phyloP scores from a whole-genome alignment of 1,139 yeast genomes.

The Scheffersomyces cryptocercus region DNA sequence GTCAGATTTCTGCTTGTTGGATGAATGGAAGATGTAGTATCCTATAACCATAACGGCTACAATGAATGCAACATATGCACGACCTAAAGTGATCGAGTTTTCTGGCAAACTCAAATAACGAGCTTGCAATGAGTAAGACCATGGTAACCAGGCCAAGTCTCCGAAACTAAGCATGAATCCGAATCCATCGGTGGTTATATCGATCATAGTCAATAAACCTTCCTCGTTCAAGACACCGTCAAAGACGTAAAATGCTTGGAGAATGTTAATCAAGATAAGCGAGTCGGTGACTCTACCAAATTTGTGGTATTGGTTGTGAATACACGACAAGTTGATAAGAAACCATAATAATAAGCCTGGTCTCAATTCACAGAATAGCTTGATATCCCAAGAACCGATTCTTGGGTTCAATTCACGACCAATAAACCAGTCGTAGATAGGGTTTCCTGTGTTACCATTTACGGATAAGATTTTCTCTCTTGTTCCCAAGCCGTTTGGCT shows the following conservation, averaged over 20 bases:
- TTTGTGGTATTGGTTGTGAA: constrained; percentile 74
- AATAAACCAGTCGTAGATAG: constrained; percentile 90
- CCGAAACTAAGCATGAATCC: constrained; percentile 97
- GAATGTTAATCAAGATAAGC: constrained; percentile 60
- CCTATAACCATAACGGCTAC: constrained; percentile 56
- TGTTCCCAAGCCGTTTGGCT: constrained; percentile 53
- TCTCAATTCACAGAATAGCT: constrained; percentile 87
- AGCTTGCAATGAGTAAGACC: constrained; percentile 84
- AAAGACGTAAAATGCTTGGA: constrained; percentile 81
- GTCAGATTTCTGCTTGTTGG: constrained; percentile 82
- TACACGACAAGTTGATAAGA: constrained; percentile 72
- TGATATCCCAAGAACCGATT: constrained; percentile 81
- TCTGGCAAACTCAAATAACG: constrained; percentile 66
- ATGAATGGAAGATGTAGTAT: constrained; percentile 76
- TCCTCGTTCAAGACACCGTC: constrained; percentile 93
- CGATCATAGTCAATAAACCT: constrained; percentile 92
- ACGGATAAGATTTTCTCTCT: constrained; percentile 73
- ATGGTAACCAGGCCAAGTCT: constrained; percentile 92
- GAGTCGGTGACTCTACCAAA: constrained; percentile 71
- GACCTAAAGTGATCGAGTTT: constrained; percentile 61
- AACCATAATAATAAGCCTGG: constrained; percentile 94
- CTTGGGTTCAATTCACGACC: constrained; percentile 96
- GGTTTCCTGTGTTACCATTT: constrained; percentile 83
- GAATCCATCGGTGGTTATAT: constrained; percentile 92
- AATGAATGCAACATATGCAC: constrained; percentile 32